Evolutionary conservation across 2,329 filamentous ascomycete species (phyloP).

Genomic region (Pochonia chlamydosporia): DNA sequence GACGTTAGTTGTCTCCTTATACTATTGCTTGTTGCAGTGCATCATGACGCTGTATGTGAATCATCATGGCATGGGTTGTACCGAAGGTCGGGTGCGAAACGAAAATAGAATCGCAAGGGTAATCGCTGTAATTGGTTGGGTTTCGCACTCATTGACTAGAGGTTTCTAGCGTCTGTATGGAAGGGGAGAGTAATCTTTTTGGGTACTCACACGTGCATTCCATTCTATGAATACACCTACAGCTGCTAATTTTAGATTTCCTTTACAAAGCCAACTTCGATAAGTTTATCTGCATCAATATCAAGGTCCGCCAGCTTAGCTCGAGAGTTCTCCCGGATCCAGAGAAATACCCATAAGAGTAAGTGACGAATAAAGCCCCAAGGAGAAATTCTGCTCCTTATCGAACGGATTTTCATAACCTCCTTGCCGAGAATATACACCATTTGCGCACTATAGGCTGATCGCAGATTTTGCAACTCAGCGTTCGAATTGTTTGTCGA

Average conservation of each 20-base stretch:
- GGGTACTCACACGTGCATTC: too few species aligned
- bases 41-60: too few species aligned
- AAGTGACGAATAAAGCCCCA: constrained; percentile 33
- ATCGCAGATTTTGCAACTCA: constrained; percentile 38
- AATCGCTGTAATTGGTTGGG: too few species aligned
- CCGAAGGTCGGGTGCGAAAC: too few species aligned
- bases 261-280: constrained; percentile 66
- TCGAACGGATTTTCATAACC: constrained; percentile 43
- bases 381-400: constrained; percentile 24
- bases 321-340: constrained; percentile 59
- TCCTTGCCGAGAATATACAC: constrained; percentile 58
- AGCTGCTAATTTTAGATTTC: constrained; percentile 56
- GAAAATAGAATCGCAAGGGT: too few species aligned
- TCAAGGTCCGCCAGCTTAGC: constrained; percentile 59
- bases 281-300: constrained; percentile 45
- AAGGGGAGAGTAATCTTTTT: too few species aligned
- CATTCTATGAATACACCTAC: too few species aligned
- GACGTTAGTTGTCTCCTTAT: too few species aligned
- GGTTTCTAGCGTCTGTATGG: too few species aligned
- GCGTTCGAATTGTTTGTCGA: constrained; percentile 18
- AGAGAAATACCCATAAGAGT: constrained; percentile 52
- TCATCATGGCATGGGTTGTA: too few species aligned
- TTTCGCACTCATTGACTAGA: too few species aligned
- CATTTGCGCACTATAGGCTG: constrained; percentile 41
- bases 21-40: too few species aligned